Percentiles rank a stretch among this genome's conserved stretches.
Evolutionary conservation across 2,329 filamentous ascomycete genomes (phyloP).

Genomic region (Thermomyces lanuginosus): DNA sequence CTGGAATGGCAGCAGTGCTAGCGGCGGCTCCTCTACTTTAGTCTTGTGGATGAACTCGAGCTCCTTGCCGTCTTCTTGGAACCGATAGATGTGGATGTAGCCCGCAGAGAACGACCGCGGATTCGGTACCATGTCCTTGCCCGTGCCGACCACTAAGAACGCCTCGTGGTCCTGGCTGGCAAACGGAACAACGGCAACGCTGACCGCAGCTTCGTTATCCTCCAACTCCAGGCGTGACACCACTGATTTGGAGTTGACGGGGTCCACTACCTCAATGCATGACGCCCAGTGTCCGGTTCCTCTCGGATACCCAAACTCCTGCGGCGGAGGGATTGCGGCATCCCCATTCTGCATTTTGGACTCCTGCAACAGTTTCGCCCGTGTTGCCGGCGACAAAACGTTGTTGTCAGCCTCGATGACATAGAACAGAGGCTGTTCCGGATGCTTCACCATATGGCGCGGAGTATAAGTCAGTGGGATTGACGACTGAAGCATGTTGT

Average conservation of each 20-base stretch:
- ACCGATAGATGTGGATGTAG: conserved; percentile 82
- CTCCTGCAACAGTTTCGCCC: conserved; percentile 57
- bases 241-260: conserved; percentile 55
- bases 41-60: conserved; percentile 96
- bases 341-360: conserved; percentile 56
- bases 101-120: conserved; percentile 62
- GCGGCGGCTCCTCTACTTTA: conserved; percentile 71
- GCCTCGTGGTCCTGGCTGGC: conserved; percentile 73
- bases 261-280: conserved; percentile 84
- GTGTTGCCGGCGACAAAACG: conserved; percentile 64
- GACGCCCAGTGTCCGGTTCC: conserved; percentile 84
- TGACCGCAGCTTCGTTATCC: conserved; percentile 83
- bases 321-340: conserved; percentile 50
- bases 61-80: conserved; percentile 70
- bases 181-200: conserved; percentile 69
- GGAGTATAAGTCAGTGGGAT: conserved; percentile 83
- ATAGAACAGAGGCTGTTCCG: conserved; percentile 78
- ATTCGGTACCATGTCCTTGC: conserved; percentile 69
- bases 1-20: conserved; percentile 85
- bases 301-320: conserved; percentile 78
- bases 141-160: conserved; percentile 88
- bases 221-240: conserved; percentile 65
- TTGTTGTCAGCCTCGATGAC: conserved; percentile 90
- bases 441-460: conserved; percentile 71
- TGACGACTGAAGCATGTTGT: conserved; percentile 72